Evolutionary conservation across 2,329 filamentous ascomycete genomes (phyloP).

Genomic region (Exophiala bonariae): DNA sequence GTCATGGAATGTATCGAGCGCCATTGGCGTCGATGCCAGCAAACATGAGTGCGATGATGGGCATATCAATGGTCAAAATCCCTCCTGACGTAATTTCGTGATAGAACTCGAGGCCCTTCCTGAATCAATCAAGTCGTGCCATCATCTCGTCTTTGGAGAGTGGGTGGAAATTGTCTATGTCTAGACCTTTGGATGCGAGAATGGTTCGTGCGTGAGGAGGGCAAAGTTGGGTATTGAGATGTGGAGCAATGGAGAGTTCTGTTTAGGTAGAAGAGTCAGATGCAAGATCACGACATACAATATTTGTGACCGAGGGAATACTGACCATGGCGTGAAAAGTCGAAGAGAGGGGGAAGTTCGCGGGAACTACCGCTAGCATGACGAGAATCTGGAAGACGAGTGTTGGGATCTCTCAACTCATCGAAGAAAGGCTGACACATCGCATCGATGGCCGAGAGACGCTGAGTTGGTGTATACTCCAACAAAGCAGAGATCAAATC

Average conservation of each 20-base stretch:
- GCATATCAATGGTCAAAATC: conserved; percentile 33
- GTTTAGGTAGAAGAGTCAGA: conserved; percentile 18
- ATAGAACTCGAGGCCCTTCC: conserved; percentile 29
- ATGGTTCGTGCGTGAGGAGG: conserved; percentile 76
- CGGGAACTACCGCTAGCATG: conserved; percentile 77
- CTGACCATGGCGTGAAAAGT: conserved; percentile 92
- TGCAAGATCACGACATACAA: neutral
- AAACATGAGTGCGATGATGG: conserved; percentile 23
- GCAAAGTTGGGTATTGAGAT: conserved; percentile 84
- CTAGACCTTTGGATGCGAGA: conserved; percentile 75
- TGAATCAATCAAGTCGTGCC: conserved; percentile 86
- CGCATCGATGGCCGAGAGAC: conserved; percentile 87
- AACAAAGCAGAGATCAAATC: conserved; percentile 90
- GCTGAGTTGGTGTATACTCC: conserved; percentile 96
- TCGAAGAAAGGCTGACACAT: conserved; percentile 99
- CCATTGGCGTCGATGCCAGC: conserved; percentile 16
- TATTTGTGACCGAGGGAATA: conserved; percentile 18
- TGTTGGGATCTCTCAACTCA: conserved; percentile 87
- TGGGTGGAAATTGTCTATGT: conserved; percentile 91
- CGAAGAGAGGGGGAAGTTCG: conserved; percentile 84
- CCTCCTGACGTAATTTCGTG: conserved; percentile 40
- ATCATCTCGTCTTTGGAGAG: conserved; percentile 96
- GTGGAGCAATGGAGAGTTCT: conserved; percentile 96
- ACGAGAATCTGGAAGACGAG: conserved; percentile 89
- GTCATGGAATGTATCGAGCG: conserved; percentile 15